Conservation (phyloP, 2,329 filamentous ascomycete species). For the Paecilomyces fulvus region DNA sequence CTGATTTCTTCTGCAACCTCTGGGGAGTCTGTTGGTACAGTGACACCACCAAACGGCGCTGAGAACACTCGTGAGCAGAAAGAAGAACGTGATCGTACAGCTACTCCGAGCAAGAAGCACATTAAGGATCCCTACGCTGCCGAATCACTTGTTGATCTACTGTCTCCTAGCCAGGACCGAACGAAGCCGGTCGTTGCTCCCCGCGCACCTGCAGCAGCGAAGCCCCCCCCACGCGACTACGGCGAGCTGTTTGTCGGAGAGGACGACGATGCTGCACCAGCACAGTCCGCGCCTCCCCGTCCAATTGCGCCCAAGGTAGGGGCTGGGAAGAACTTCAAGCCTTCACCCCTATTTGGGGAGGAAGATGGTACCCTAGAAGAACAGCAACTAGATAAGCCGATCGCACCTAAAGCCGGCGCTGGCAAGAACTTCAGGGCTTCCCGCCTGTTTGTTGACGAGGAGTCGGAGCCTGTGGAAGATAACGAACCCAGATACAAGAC, state of each 20-base stretch:
- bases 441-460: slow-evolving; percentile 44
- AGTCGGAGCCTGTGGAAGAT: slow-evolving; percentile 25
- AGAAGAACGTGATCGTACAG: slow-evolving; percentile 7
- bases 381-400: slow-evolving; percentile 13
- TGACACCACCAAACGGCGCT: slow-evolving; percentile 3
- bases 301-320: slow-evolving; percentile 11
- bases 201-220: slow-evolving; percentile 56
- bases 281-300: slow-evolving; percentile 8
- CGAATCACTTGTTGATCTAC: slow-evolving; percentile 61
- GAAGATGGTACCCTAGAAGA: slow-evolving; percentile 6
- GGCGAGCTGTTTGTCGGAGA: slow-evolving; percentile 59
- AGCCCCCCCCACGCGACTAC: slow-evolving; percentile 57
- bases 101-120: slow-evolving; percentile 32
- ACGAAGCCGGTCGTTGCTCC: slow-evolving; percentile 51
- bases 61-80: slow-evolving; percentile 5
- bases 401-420: slow-evolving; percentile 40
- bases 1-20: slow-evolving; percentile 54
- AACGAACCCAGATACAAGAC: slow-evolving; percentile 48
- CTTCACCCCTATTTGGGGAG: slow-evolving; percentile 2
- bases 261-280: slow-evolving; percentile 26
- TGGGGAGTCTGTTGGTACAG: slow-evolving; percentile 8
- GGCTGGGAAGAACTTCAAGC: slow-evolving; percentile 5
- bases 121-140: slow-evolving; percentile 37
- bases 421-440: slow-evolving; percentile 45
- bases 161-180: slow-evolving; percentile 50